Base-by-base conservation (phyloP, 129 eudicot genomes). In the Lactuca saligna region DNA sequence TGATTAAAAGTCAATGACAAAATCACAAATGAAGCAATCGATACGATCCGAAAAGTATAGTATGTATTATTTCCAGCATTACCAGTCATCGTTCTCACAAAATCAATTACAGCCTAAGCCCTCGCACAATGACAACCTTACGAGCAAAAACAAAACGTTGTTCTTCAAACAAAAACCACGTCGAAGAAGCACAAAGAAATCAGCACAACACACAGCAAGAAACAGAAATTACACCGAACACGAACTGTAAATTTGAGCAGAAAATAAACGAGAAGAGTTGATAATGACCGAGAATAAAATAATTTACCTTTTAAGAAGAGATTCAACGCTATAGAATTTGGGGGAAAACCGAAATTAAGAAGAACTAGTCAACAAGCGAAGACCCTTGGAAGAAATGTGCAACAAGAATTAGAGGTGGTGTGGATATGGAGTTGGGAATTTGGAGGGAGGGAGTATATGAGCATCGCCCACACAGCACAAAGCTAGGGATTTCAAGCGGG, bases 401-500 rank as follows among this genome's bases (percentile, higher is more conserved):
- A 42, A 42, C 49, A 46, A 12, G 51, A 46, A 46, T 12, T 12
- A 46, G 13, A 42, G 49, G 13, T 2, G 12, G 12, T 8, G 48
- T 8, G 51, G 4, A 46, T 11, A 46, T 46, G 51, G 51, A 46
- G 15, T 11, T 11, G 51, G 17, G 54, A 1, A 8, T 62, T 44
- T 64, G 69, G 69, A 44, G 69, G 38, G 69, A 64, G 54, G 9
- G 50, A 7, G 17, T 33, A 0, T 14, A 34, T 6, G n/a, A n/a
- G n/a, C 5, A 59, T 5, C 38, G 6, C 38, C 38, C 49, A 42
- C 13, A 42, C 38, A 9, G 14, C 14, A 61, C 13, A 3, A 61
- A 61, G 10, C 32, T 64, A 64, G 69, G 69, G 69, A 64, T 64
- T 64, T 64, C 13, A 64, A 64, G 69, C 69, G 69, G 69, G 69